Evolutionary conservation across 2,329 filamentous ascomycete genomes (phyloP), one percentile per base, ranked within the genome.

Genomic region (Monosporascus sp.): DNA sequence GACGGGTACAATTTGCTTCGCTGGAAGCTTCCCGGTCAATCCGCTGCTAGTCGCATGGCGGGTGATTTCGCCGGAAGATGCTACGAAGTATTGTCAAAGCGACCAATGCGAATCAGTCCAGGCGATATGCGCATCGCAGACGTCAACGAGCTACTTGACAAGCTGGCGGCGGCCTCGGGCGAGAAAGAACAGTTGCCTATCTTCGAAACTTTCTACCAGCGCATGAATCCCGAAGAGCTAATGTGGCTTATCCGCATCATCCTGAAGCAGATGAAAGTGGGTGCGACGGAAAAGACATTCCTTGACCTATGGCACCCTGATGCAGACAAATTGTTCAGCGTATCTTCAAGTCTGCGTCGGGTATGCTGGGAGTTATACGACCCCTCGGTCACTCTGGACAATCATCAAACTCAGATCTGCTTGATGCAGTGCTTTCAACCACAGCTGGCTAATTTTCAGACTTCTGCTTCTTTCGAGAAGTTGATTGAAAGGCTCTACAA

Each of bases 341-440:
- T 97, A 4, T 96, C 91, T 0, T 96, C 91, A 17, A 97, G 88
- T 63, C 76, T 99, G 53, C 83, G 90, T 7, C 82, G 92, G 38
- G 93, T 99, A 0, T 99, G 94, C 65, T 97, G 94, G 93, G 92
- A 97, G 68, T 75, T 99, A 3, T 84, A 82, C 61, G 86, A 97
- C 65, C 87, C 87, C 0, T 76, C 80, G 38, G 70, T 89, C 11
- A 82, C 88, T 4, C 78, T 99, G 2, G 84, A 91, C 59, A 85
- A 85, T 37, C 87, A 91, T 24, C 85, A 91, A 50, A 81, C 85
- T 1, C 86, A 87, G 0, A 85, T 97, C 16, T 77, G 80, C 2
- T 74, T 97, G 37, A 96, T 97, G 90, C 88, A 94, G 65, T 97
- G 91, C 67, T 97, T 97, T 66, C 93, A 97, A 65, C 94, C 94